Conservation (phyloP, 2,329 filamentous ascomycete species). For the Paraconiothyrium sp. region DNA sequence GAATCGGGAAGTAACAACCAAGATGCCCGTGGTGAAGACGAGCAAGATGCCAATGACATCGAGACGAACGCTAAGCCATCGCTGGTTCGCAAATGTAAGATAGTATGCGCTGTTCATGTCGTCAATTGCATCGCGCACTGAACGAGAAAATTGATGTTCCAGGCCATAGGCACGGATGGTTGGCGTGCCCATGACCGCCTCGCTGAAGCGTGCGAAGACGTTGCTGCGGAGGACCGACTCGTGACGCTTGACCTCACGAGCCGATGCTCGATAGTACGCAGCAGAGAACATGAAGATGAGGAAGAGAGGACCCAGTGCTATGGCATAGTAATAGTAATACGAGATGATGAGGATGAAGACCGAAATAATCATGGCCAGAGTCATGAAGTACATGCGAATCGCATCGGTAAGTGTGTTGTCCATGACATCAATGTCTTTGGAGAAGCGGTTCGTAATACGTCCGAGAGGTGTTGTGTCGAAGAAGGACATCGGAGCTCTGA, state of each 20-base stretch:
- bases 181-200: slow-evolving; percentile 83
- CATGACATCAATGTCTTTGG: slow-evolving; percentile 94
- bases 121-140: slow-evolving; percentile 79
- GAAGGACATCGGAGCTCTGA: slow-evolving; percentile 81
- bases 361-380: slow-evolving; percentile 78
- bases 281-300: slow-evolving; percentile 83
- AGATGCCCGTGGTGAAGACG: slow-evolving; percentile 86
- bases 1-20: slow-evolving; percentile 92
- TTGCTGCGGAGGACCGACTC: slow-evolving; percentile 87
- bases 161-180: slow-evolving; percentile 91
- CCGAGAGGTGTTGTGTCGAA: slow-evolving; percentile 97
- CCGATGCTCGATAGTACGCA: slow-evolving; percentile 88
- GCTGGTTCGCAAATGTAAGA: slow-evolving; percentile 92
- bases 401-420: slow-evolving; percentile 90
- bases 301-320: slow-evolving; percentile 74
- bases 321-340: slow-evolving; percentile 90
- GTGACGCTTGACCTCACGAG: slow-evolving; percentile 92
- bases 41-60: slow-evolving; percentile 85
- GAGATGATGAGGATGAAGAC: slow-evolving; percentile 92
- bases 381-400: slow-evolving; percentile 92
- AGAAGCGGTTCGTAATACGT: slow-evolving; percentile 95
- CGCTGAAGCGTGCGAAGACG: slow-evolving; percentile 91
- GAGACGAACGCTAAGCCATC: slow-evolving; percentile 87
- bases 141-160: slow-evolving; percentile 74
- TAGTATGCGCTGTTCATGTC: slow-evolving; percentile 95